These are phyloP conservation scores for Fraxinus baroniana DNA, from an alignment of 305 asterid species.

Conservation along the genomic window DNA sequence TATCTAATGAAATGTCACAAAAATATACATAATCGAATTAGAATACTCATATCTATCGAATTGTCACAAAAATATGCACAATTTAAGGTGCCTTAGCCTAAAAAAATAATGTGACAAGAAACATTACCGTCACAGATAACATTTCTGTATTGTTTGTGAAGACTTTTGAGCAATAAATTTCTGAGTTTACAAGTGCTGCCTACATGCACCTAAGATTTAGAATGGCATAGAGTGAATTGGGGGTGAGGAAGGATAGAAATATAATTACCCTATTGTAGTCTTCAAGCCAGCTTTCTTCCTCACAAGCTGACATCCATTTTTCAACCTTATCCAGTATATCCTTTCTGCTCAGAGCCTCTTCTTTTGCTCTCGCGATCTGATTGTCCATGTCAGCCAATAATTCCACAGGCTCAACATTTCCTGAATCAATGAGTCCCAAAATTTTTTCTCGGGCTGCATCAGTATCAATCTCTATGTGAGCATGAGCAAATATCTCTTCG, in stretches of 20 bases:
- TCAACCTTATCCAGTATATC: constrained; percentile 73
- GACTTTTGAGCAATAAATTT: neutral
- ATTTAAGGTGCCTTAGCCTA: neutral
- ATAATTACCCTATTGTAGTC: constrained; percentile 56
- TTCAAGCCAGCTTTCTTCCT: constrained; percentile 78
- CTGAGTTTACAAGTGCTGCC: neutral
- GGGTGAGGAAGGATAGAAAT: constrained; percentile 7
- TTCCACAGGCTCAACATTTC: constrained; percentile 57
- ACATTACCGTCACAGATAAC: neutral
- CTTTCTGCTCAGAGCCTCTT: constrained; percentile 62
- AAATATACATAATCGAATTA: neutral
- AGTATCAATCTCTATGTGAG: constrained; percentile 55
- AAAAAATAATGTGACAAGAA: neutral
- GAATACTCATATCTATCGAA: neutral
- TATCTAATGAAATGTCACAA: neutral
- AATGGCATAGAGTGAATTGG: neutral
- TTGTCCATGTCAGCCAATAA: constrained; percentile 65
- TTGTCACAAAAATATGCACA: neutral
- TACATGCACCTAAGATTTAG: neutral
- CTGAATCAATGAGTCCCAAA: constrained; percentile 56
- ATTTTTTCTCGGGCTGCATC: constrained; percentile 56
- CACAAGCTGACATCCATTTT: constrained; percentile 76
- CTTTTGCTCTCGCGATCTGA: constrained; percentile 59
- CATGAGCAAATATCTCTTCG: constrained; percentile 54
- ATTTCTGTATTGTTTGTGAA: neutral